These are phyloP conservation scores for Scheffersomyces stipitis DNA, from an alignment of 805 yeast species.

Conservation along the genomic window DNA sequence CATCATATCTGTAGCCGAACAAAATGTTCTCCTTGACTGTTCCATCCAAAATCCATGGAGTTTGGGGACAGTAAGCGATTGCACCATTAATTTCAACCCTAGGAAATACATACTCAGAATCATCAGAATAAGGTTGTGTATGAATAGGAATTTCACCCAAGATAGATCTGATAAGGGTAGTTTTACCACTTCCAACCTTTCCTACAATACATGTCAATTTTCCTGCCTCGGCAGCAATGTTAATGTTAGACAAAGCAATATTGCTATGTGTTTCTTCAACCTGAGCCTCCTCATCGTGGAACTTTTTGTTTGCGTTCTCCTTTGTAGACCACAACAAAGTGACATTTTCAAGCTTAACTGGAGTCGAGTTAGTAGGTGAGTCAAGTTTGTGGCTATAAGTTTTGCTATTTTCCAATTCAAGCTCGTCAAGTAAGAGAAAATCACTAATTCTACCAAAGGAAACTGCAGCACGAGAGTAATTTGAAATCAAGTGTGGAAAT, in stretches of 20 bases:
- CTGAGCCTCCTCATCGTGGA: conserved; percentile 16
- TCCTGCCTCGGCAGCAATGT: conserved; percentile 33
- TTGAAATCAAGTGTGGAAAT: conserved; percentile 31
- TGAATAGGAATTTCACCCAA: conserved; percentile 30
- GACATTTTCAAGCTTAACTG: conserved; percentile 27
- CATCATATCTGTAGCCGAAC: conserved; percentile 35
- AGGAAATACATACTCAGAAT: conserved; percentile 4
- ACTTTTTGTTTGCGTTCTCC: conserved; percentile 7
- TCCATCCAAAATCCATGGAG: conserved; percentile 42
- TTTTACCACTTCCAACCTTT: conserved; percentile 41
- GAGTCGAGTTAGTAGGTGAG: conserved; percentile 16
- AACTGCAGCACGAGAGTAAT: conserved; percentile 29
- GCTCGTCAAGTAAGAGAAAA: conserved; percentile 34
- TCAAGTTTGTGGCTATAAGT: conserved; percentile 14
- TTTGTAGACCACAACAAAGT: conserved; percentile 32
- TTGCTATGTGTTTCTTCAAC: conserved; percentile 16
- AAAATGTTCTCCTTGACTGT: conserved; percentile 40
- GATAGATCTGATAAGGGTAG: conserved; percentile 35
- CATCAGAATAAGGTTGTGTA: conserved; percentile 6
- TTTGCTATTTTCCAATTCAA: conserved; percentile 22
- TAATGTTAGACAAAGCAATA: conserved; percentile 31
- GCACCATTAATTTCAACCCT: conserved; percentile 27
- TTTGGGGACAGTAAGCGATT: conserved; percentile 41
- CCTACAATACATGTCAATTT: conserved; percentile 43
- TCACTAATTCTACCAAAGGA: conserved; percentile 33